Evolutionary conservation across 176 grass and related monocot species (phyloP), one percentile per base, ranked within the genome.

Genomic region (Tillandsia fasciculata): DNA sequence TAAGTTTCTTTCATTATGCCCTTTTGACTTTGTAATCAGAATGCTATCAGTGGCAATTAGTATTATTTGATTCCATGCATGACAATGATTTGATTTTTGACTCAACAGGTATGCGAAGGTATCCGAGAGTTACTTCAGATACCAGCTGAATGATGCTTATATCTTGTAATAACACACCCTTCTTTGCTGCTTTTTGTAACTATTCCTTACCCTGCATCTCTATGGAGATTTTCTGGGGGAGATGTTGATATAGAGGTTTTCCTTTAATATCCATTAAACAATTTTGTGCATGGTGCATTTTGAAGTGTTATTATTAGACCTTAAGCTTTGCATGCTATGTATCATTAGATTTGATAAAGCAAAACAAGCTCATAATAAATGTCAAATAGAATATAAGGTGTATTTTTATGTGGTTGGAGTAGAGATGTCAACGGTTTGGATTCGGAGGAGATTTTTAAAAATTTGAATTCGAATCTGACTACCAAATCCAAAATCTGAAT

Each of bases 71-170:
- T 28, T 71, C 49, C 17, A 17, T 59, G 47, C 52, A 63, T 48
- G 70, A 14, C 12, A 5, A 3, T 72, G 4, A 53, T 11, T 13
- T 72, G 79, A 42, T 56, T 2, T n/a, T 24, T 22, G 9, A 42
- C 48, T 42, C 6, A 42, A 56, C 75, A 94, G 90, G 86, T 86
- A 12, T 86, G 83, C 71, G 90, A 94, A 83, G 90, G 90, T 59
- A 94, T 94, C 64, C 78, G 86, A 2, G 86, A 94, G 56, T 80
- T 94, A 65, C 83, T 94, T 28, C 77, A 86, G 68, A 26, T 91
- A 69, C 74, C 78, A 76, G 78, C 81, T 63, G 83, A 87, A 68
- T 83, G 76, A 86, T 61, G 33, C 33, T 42, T 0, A 61, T 61
- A 18, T 5, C 15, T 61, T 61, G 7, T 0, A 23, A 18, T 61